These are phyloP conservation scores for Rosa lucieae DNA, from an alignment of 306 rosid genomes.

Conservation along the genomic window DNA sequence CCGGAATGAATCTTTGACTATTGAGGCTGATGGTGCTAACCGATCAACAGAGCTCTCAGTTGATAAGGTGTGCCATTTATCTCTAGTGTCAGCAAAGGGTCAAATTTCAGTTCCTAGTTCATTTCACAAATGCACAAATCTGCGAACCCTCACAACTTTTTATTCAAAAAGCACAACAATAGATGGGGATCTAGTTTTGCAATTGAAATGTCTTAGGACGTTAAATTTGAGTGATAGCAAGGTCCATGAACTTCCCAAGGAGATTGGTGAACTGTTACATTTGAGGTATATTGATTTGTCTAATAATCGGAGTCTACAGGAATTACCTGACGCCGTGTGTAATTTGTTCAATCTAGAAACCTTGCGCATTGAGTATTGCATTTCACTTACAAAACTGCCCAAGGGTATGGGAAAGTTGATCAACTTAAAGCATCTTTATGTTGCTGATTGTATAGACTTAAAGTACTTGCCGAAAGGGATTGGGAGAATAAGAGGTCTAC, in stretches of 20 bases:
- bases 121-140: neutral
- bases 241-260: neutral
- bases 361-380: neutral
- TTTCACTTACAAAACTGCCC: neutral
- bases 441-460: accelerated
- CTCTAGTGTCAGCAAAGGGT: neutral
- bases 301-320: accelerated
- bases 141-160: neutral
- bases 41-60: neutral
- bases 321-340: neutral
- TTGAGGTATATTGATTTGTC: neutral
- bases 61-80: neutral
- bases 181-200: neutral
- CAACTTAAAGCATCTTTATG: neutral
- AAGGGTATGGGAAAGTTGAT: neutral
- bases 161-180: too few relatives aligned
- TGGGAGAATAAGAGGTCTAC: neutral
- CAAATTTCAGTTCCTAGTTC: neutral
- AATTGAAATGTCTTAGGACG: neutral
- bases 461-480: neutral
- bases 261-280: neutral
- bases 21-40: neutral
- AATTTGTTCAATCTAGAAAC: neutral
- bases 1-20: neutral
- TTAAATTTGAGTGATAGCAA: neutral